Evolutionary conservation across 2,329 filamentous ascomycete species (phyloP).

Genomic region (Magnaporthiopsis poae): DNA sequence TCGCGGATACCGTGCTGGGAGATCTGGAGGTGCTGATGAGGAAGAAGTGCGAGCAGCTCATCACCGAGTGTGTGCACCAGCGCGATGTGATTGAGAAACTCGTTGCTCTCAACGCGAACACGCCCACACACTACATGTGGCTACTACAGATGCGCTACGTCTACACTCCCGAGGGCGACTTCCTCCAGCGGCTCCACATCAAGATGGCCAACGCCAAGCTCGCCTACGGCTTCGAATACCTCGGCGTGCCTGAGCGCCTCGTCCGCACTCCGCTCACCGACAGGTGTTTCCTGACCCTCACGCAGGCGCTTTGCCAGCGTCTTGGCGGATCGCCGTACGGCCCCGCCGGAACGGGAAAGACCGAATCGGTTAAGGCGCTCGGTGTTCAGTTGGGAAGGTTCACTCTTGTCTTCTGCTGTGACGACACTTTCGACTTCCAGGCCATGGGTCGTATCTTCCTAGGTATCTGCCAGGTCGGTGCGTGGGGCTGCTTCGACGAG

Average conservation of each 20-base stretch:
- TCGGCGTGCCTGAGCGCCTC: constrained; percentile 90
- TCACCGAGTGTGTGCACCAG: constrained; percentile 97
- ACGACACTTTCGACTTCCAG: constrained; percentile 99
- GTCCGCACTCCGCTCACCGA: constrained; percentile 95
- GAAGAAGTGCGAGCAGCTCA: constrained; percentile 96
- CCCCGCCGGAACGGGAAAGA: constrained; percentile 95
- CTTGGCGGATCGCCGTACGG: constrained; percentile 95
- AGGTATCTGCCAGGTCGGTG: constrained; percentile 96
- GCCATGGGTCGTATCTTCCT: constrained; percentile 99
- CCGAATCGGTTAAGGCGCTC: constrained; percentile 94
- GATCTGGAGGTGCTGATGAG: constrained; percentile 78
- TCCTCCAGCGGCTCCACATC: constrained; percentile 71
- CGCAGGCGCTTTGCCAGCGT: constrained; percentile 86
- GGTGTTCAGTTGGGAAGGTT: constrained; percentile 94
- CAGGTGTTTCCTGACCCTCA: constrained; percentile 94
- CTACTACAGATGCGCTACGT: constrained; percentile 94
- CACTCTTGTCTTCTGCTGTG: constrained; percentile 97
- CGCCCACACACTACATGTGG: constrained; percentile 79
- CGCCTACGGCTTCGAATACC: constrained; percentile 94
- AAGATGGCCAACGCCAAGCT: constrained; percentile 95
- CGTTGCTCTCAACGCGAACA: constrained; percentile 61
- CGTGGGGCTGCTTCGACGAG: constrained; percentile 99
- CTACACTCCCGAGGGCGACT: constrained; percentile 72
- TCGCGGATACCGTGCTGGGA: constrained; percentile 80
- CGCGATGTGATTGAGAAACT: constrained; percentile 87